Conservation (phyloP, 2,329 filamentous ascomycete species). For the Decorospora gaudefroyi region DNA sequence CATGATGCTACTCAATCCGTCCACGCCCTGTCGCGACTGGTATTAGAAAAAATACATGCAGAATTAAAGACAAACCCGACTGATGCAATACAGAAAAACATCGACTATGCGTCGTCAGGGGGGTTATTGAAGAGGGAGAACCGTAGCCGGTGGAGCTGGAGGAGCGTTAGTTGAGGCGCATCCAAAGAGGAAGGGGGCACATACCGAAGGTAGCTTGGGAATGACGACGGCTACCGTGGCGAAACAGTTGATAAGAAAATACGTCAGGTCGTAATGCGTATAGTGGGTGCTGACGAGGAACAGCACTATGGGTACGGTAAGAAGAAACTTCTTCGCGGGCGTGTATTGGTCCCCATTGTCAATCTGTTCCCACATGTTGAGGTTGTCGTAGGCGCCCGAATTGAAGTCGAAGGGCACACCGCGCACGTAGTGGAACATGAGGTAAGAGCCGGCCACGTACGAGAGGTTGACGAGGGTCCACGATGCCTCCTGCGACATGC, state of each 20-base stretch:
- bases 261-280: conserved; percentile 95
- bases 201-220: conserved; percentile 91
- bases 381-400: conserved; percentile 94
- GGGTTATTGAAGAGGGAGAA: conserved; percentile 47
- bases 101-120: conserved; percentile 42
- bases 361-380: conserved; percentile 99
- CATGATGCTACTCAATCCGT: conserved; percentile 39
- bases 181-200: conserved; percentile 48
- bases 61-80: conserved; percentile 33
- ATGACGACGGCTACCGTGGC: conserved; percentile 92
- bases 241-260: conserved; percentile 96
- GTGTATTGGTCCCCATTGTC: conserved; percentile 99
- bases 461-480: conserved; percentile 99
- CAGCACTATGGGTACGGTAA: conserved; percentile 89
- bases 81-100: conserved; percentile 24
- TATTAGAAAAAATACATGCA: conserved; percentile 46
- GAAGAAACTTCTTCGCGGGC: conserved; percentile 95
- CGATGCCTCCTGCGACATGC: conserved; percentile 95
- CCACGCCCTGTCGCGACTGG: conserved; percentile 25
- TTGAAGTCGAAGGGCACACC: conserved; percentile 99
- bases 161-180: conserved; percentile 10
- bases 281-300: conserved; percentile 98
- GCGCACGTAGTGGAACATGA: conserved; percentile 99
- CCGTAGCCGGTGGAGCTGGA: conserved; percentile 48
- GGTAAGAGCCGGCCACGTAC: conserved; percentile 97